Evolutionary conservation across 202 grass and related monocot species (phyloP).

Genomic region (Musa balbisiana): DNA sequence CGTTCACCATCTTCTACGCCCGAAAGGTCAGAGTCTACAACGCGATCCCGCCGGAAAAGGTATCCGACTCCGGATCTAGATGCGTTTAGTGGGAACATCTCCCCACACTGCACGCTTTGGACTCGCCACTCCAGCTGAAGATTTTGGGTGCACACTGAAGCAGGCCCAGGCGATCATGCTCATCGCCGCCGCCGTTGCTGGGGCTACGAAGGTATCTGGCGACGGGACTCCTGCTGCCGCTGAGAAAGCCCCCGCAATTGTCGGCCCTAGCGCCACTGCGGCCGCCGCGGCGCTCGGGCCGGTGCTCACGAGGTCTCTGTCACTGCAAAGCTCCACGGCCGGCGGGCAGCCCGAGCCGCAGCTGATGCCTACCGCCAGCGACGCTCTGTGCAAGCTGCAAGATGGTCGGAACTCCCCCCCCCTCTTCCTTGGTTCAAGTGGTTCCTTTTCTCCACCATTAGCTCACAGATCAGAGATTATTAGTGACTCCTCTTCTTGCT

Average conservation of each 20-base stretch:
- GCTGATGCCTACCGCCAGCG: not conserved
- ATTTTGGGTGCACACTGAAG: not conserved
- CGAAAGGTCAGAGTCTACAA: constrained; percentile 89
- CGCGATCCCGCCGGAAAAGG: constrained; percentile 72
- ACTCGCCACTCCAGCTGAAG: not conserved
- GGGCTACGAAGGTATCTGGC: constrained; percentile 28
- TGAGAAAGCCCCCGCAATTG: constrained; percentile 31
- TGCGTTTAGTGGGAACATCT: not conserved
- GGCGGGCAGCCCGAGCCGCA: not conserved
- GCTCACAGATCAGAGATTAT: not conserved
- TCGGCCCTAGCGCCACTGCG: constrained; percentile 12
- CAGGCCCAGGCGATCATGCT: constrained; percentile 98
- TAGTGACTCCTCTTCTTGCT: not conserved
- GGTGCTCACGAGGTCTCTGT: constrained; percentile 56
- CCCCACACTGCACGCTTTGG: too few relatives aligned
- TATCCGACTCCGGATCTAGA: constrained; percentile 18
- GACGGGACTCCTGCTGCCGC: not conserved
- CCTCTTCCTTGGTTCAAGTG: not conserved
- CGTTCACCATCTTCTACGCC: constrained; percentile 85
- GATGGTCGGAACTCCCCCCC: not conserved
- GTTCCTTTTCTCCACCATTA: not conserved
- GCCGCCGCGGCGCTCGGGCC: constrained; percentile 29
- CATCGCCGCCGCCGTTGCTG: constrained; percentile 60
- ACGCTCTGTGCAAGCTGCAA: not conserved
- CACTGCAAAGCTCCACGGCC: constrained; percentile 53